A percentile compares a stretch with the other conserved stretches of the same genome.
These are phyloP conservation scores for Monilinia vaccinii-corymbosi DNA, from an alignment of 2,329 filamentous ascomycete genomes.

Conservation along the genomic window DNA sequence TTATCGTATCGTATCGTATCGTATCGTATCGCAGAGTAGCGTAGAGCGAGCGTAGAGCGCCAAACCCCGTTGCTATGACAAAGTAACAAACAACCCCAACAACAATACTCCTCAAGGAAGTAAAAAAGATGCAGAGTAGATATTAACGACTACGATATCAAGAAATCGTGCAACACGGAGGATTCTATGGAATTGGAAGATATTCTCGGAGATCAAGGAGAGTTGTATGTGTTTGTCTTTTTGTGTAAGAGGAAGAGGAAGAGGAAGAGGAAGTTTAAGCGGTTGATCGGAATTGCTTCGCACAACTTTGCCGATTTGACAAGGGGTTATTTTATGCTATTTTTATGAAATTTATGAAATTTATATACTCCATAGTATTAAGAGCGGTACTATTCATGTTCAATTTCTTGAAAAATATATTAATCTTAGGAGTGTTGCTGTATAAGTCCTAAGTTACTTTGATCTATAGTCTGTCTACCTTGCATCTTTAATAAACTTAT, in stretches of 20 bases:
- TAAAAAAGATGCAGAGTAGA: not conserved
- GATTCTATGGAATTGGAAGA: not conserved
- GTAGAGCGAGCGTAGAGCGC: too few relatives aligned
- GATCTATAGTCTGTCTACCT: conserved; percentile 3
- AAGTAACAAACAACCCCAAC: not conserved
- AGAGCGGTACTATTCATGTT: not conserved
- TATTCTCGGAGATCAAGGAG: not conserved
- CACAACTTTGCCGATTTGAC: not conserved
- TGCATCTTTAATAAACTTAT: not conserved
- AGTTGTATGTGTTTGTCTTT: not conserved
- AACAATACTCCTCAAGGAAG: too few relatives aligned
- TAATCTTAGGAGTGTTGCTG: not conserved
- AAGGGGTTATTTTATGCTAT: not conserved
- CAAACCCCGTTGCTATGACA: too few relatives aligned
- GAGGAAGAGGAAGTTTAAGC: too few relatives aligned
- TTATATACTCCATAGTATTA: not conserved
- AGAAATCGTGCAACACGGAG: not conserved
- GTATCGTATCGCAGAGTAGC: too few relatives aligned
- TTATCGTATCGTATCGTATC: too few relatives aligned
- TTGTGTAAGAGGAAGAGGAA: too few relatives aligned
- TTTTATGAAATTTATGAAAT: not conserved
- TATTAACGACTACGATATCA: not conserved
- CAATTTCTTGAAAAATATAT: not conserved
- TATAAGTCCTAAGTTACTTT: not conserved
- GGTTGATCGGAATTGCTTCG: not conserved